These are phyloP conservation scores for Vitis hybrid DNA, from an alignment of 177 flowering plant genomes.

Conservation along the genomic window DNA sequence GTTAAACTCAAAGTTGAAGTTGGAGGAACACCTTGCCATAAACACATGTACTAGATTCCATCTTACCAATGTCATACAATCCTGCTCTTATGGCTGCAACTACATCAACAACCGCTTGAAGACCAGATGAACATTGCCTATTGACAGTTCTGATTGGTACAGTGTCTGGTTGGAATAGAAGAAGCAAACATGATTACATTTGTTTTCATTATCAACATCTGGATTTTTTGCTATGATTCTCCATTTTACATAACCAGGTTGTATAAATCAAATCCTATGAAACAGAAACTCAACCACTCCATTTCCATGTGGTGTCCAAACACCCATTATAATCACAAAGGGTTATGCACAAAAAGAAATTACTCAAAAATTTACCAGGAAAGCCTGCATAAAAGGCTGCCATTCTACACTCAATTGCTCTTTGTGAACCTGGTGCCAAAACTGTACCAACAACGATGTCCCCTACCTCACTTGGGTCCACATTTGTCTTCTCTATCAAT, in stretches of 20 bases:
- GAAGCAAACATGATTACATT: neutral
- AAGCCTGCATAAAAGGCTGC: constrained; percentile 77
- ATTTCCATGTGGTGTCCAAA: neutral
- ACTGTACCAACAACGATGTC: constrained; percentile 80
- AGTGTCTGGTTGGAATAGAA: constrained; percentile 36
- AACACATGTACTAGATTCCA: neutral
- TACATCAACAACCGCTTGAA: constrained; percentile 78
- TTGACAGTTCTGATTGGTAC: constrained; percentile 76
- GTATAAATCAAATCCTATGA: neutral
- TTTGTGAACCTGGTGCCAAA: constrained; percentile 58
- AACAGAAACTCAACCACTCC: neutral
- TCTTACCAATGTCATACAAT: constrained; percentile 65
- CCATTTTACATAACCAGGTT: neutral
- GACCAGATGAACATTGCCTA: constrained; percentile 76
- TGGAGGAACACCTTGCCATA: neutral
- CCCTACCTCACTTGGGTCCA: constrained; percentile 62
- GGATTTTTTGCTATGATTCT: neutral
- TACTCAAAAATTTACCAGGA: constrained; percentile 44
- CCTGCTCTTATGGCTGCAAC: constrained; percentile 69
- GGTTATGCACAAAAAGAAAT: neutral
- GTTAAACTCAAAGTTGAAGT: neutral
- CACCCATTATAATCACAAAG: neutral
- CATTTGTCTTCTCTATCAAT: constrained; percentile 50
- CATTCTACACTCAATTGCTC: constrained; percentile 68
- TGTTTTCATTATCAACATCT: too few species aligned